These are phyloP conservation scores for Pythium guiyangense DNA, from an alignment of 352 stramenopile species.

Conservation along the genomic window DNA sequence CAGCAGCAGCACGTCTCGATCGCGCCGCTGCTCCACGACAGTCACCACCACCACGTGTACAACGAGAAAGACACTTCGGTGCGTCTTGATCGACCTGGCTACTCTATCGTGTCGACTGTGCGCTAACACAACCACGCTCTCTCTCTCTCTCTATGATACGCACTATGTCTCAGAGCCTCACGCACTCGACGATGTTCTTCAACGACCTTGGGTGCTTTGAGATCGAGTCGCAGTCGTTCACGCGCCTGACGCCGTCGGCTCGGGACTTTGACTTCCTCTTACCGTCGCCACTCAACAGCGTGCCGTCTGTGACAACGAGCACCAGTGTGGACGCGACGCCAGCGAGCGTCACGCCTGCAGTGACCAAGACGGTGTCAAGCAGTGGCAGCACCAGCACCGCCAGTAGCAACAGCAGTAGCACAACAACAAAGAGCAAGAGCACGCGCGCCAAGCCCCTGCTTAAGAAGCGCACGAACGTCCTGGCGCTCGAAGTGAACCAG, in stretches of 20 bases:
- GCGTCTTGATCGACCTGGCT: slow-evolving; percentile 2
- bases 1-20: background rate
- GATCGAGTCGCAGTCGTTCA: slow-evolving; percentile 66
- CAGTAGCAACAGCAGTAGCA: slow-evolving; percentile 2
- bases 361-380: background rate
- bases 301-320: background rate
- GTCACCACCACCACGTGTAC: slow-evolving; percentile 9
- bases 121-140: background rate
- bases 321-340: background rate
- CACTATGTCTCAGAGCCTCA: slow-evolving; percentile 14
- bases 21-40: slow-evolving; percentile 17
- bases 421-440: slow-evolving; percentile 9
- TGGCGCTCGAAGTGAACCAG: slow-evolving; percentile 50
- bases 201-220: slow-evolving; percentile 61
- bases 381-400: background rate
- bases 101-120: slow-evolving; percentile 3
- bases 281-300: slow-evolving; percentile 1
- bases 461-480: slow-evolving; percentile 62
- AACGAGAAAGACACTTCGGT: slow-evolving; percentile 15
- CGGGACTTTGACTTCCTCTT: slow-evolving; percentile 9
- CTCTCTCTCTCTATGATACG: background rate
- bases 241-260: slow-evolving; percentile 29
- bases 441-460: slow-evolving; percentile 42
- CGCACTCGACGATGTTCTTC: slow-evolving; percentile 45
- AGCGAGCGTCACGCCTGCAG: background rate